phyloP scores from a whole-genome alignment of 345 rosid species.

The Cardamine resedifolia region DNA sequence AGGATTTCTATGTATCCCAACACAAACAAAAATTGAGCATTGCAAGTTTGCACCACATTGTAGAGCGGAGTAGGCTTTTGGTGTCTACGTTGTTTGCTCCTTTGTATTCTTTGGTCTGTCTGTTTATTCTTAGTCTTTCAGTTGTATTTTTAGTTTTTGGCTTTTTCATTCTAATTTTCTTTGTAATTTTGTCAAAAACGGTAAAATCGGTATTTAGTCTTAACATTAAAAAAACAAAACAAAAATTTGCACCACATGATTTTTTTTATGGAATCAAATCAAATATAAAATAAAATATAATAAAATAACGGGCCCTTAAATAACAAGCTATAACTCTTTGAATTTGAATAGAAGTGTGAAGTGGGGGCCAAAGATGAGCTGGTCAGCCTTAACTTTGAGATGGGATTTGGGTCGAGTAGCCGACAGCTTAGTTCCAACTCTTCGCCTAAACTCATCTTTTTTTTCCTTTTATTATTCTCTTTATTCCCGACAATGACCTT shows the following conservation, averaged over 20 bases:
- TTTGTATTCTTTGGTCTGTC: too few species aligned
- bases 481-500: constrained; percentile 26
- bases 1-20: not conserved
- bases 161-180: too few species aligned
- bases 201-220: too few species aligned
- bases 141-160: too few species aligned
- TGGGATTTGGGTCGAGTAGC: constrained; percentile 23
- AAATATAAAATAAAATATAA: not conserved
- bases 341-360: constrained; percentile 7
- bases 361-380: constrained; percentile 30
- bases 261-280: not conserved
- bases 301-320: not conserved
- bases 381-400: constrained; percentile 24
- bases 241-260: not conserved
- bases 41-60: constrained; percentile 3
- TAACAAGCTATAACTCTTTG: not conserved
- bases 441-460: not conserved
- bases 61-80: too few species aligned
- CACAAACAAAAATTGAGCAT: constrained; percentile 1
- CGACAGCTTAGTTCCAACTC: constrained; percentile 37
- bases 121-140: too few species aligned
- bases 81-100: too few species aligned
- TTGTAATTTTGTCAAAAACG: too few species aligned
- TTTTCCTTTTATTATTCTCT: constrained; percentile 23
- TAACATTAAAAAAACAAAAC: too few species aligned